Percentiles rank a stretch among this genome's conserved stretches.
These are phyloP conservation scores for Bassia scoparia DNA, from an alignment of 148 eudicot species.

Conservation along the genomic window DNA sequence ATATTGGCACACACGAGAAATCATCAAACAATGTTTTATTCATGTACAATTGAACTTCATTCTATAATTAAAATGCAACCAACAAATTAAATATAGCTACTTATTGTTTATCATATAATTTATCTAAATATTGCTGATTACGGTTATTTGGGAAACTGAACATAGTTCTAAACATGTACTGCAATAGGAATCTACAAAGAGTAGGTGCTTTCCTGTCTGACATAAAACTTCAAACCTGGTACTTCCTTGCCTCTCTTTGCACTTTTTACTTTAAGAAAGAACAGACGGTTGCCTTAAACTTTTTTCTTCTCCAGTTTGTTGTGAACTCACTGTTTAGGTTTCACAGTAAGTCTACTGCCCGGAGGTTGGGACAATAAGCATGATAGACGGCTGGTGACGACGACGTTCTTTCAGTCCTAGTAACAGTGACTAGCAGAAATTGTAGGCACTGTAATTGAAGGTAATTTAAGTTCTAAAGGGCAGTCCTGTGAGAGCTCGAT, in stretches of 20 bases:
- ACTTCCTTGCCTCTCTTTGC: background rate
- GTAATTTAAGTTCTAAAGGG: constrained; percentile 37
- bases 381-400: constrained; percentile 38
- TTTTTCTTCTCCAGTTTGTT: constrained; percentile 40
- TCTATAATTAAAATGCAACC: too few species aligned
- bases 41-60: too few species aligned
- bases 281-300: constrained; percentile 36
- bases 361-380: constrained; percentile 29
- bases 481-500: background rate
- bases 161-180: too few species aligned
- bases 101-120: too few species aligned
- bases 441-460: constrained; percentile 43
- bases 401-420: constrained; percentile 55
- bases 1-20: too few species aligned
- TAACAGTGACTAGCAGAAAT: constrained; percentile 37
- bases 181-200: constrained; percentile 17
- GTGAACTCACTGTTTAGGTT: constrained; percentile 36
- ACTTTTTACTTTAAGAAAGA: background rate
- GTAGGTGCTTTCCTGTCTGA: constrained; percentile 53
- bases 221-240: constrained; percentile 48
- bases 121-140: too few species aligned
- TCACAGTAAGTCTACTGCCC: constrained; percentile 36
- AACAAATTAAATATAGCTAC: too few species aligned
- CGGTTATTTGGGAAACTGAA: too few species aligned
- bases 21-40: too few species aligned